Base-by-base conservation (phyloP, 2,329 filamentous ascomycete species). In the Didymella exigua region DNA sequence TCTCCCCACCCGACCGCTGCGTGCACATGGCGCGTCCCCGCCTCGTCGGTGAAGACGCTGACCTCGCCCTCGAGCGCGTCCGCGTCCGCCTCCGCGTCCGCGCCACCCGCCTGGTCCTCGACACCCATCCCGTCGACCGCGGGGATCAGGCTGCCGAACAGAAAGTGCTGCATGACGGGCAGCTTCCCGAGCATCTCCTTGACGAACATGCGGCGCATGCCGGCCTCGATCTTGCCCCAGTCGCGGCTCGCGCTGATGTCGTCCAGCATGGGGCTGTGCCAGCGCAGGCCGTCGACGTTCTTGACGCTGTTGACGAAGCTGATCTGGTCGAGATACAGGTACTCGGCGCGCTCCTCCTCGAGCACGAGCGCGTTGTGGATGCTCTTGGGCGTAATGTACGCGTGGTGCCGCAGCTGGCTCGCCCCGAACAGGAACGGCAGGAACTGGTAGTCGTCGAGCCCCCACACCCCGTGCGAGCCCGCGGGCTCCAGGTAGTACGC, bases 261-360 rank as follows among this genome's bases (percentile, higher is more conserved):
- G 72, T 99, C 95, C 16, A 99, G 85, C 96, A 99, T 98, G 3
- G 96, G 95, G 61, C 89, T 93, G 70, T 99, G 96, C 95, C 95
- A 99, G 38, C 95, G 85, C 57, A 99, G 79, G 1, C 93, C 93
- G 69, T 96, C 91, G 54, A 97, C 93, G 1, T 91, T 96, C 81
- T 99, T 99, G 54, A 96, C 96, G 64, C 87, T 90, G 77, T 98
- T 97, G 54, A 99, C 93, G 76, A 96, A 99, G 46, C 84, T 84
- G 23, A 99, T 91, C 76, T 98, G 95, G 47, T 93, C 89, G 0
- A 99, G 85, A 68, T 99, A 99, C 53, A 99, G 79, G 69, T 89
- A 99, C 51, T 96, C 90, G 51, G 83, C 79, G 13, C 86, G 85
- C 67, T 90, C 93, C 72, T 98, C 92, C 72, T 98, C 95, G 13